Evolutionary conservation across 225 moss, liverwort and hornwort genomes (phyloP), one percentile per base, ranked within the genome.

Genomic region (Straminergon stramineum): DNA sequence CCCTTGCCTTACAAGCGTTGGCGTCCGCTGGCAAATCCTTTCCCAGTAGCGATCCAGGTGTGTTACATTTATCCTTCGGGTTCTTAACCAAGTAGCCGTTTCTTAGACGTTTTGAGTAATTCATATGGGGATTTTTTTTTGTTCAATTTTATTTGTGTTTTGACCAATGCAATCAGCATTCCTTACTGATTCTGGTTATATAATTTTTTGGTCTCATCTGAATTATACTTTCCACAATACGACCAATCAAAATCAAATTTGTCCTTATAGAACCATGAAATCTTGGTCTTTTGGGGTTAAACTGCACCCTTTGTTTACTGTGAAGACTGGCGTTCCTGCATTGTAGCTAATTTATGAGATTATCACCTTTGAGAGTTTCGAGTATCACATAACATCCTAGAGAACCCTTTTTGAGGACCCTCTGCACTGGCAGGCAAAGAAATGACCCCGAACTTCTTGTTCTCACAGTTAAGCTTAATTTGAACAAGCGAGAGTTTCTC

Each of bases 1-100:
- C 96, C 21, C 89, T 99, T 41, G 98, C 98, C 32, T 87, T 91
- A 56, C 91, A 95, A 89, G 95, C 92, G 39, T 94, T 96, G 77
- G 92, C 87, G 28, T 90, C 90, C 76, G 90, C 94, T 88, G 90
- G 86, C 85, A 93, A 94, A 75, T 66, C 92, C 69, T 79, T 89
- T n/a, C 55, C 70, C 61, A 88, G 86, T 43, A 84, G 83, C 76
- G 65, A 89, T 89, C 86, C 90, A 93, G 91, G 93, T 92, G 79
- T 69, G 79, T 32, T 24, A 43, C 53, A 20, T 63, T 69, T 57
- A 43, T 65, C 64, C 24, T 65, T 60, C 32, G 21, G 52, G 7
- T 53, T 68, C 45, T 77, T 61, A 18, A 48, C 75, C 52, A 31
- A 65, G 39, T 22, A 31, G 21, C 11, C 58, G 6, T 43, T 43